A percentile compares a stretch with the other conserved stretches of the same genome.
Conservation (phyloP, 2,329 filamentous ascomycete genomes). For the Claviceps arundinis region DNA sequence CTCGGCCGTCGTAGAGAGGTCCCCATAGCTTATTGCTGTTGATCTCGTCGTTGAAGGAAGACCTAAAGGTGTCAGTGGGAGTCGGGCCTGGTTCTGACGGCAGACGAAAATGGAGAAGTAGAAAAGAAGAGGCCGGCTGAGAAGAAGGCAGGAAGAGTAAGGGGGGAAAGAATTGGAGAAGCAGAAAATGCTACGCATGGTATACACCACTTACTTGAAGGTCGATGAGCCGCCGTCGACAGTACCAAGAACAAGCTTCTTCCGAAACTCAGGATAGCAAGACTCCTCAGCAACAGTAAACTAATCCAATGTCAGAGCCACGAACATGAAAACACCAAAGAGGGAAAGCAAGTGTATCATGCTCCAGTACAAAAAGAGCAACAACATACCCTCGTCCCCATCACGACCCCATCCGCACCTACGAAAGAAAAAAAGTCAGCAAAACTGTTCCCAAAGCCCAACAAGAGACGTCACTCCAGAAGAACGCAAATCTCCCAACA, state of each 20-base stretch:
- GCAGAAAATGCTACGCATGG: not conserved
- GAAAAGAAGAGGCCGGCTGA: not conserved
- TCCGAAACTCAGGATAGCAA: slow-evolving; percentile 24
- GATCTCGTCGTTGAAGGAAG: slow-evolving; percentile 29
- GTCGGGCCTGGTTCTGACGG: no score
- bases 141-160: not conserved
- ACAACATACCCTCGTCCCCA: slow-evolving; percentile 28
- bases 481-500: no score
- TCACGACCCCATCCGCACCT: slow-evolving; percentile 29
- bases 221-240: slow-evolving; percentile 31
- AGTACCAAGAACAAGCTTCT: slow-evolving; percentile 26
- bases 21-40: slow-evolving; percentile 26
- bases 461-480: no score
- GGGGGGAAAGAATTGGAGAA: not conserved
- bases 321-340: not conserved
- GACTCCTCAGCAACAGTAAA: slow-evolving; percentile 33
- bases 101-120: not conserved
- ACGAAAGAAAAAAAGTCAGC: not conserved
- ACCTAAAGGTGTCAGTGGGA: slow-evolving; percentile 11
- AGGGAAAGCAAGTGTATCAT: not conserved
- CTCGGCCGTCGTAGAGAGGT: slow-evolving; percentile 29
- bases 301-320: slow-evolving; percentile 10
- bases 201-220: slow-evolving; percentile 23
- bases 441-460: not conserved
- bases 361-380: not conserved